Percentiles rank a stretch among this genome's conserved stretches.
phyloP scores from a whole-genome alignment of 169 alveolate genomes.

The Plasmodium berghei region DNA sequence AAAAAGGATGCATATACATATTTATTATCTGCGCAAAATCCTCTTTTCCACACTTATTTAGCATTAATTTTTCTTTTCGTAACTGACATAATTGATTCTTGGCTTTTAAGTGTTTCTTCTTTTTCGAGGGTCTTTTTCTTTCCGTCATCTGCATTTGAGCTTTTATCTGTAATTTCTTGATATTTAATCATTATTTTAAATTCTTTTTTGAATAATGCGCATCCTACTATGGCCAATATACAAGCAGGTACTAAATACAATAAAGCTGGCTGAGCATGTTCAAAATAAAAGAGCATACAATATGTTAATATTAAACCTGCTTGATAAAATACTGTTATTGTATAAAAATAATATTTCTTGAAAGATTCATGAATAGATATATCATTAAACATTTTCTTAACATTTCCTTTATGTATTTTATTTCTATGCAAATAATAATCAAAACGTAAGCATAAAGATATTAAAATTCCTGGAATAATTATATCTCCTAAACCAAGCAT shows the following conservation, averaged over 20 bases:
- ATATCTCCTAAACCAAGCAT: slow-evolving; percentile 96
- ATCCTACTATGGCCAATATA: slow-evolving; percentile 78
- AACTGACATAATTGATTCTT: slow-evolving; percentile 32
- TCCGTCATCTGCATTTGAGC: slow-evolving; percentile 14
- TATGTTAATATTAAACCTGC: slow-evolving; percentile 90
- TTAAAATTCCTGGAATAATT: slow-evolving; percentile 95
- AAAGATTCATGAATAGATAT: slow-evolving; percentile 69
- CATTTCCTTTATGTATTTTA: slow-evolving; percentile 69
- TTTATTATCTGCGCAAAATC: neutral
- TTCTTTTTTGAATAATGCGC: slow-evolving; percentile 75
- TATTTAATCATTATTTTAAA: slow-evolving; percentile 61
- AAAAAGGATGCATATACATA: neutral
- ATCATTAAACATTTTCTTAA: slow-evolving; percentile 61
- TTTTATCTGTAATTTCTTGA: slow-evolving; percentile 71
- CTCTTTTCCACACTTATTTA: too few relatives aligned
- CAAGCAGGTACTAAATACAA: slow-evolving; percentile 93
- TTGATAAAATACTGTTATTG: slow-evolving; percentile 87
- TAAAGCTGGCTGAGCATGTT: slow-evolving; percentile 94
- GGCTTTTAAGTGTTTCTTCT: slow-evolving; percentile 26
- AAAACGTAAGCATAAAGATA: slow-evolving; percentile 91
- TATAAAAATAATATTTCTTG: slow-evolving; percentile 57
- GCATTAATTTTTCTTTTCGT: slow-evolving; percentile 36
- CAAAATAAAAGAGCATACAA: slow-evolving; percentile 88
- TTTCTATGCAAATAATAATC: slow-evolving; percentile 82
- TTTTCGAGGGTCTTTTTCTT: slow-evolving; percentile 28